These are phyloP conservation scores for Puccinia hordei DNA, from an alignment of 1,284 basidiomycete genomes.

Conservation along the genomic window DNA sequence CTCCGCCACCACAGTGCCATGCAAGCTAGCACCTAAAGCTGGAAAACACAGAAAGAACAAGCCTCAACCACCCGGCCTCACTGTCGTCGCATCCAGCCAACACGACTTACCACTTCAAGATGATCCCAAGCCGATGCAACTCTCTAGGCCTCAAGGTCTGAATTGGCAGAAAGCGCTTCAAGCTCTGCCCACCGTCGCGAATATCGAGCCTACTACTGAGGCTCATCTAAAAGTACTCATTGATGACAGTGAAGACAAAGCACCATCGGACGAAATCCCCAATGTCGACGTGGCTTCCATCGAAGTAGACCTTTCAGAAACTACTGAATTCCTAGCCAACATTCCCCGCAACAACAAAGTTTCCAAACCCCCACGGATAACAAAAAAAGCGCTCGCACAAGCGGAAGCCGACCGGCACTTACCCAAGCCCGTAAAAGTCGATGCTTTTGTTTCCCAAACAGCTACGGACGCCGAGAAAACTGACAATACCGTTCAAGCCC, in stretches of 20 bases:
- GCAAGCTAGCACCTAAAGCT: conserved; percentile 2
- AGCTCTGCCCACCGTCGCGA: conserved; percentile 26
- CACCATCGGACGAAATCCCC: conserved; percentile 42
- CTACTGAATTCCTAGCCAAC: conserved; percentile 51
- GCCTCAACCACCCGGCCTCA: conserved; percentile 2
- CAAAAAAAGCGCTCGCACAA: conserved; percentile 61
- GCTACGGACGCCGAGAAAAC: conserved; percentile 43
- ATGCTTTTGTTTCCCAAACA: conserved; percentile 50
- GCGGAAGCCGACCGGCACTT: conserved; percentile 59
- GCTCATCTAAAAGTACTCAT: conserved; percentile 51
- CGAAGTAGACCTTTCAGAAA: conserved; percentile 20
- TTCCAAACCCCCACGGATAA: conserved; percentile 53
- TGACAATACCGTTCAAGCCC: conserved; percentile 63
- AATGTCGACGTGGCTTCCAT: not conserved
- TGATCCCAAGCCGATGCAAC: not conserved
- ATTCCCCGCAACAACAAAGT: conserved; percentile 51
- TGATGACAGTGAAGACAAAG: conserved; percentile 53
- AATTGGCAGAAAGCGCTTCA: conserved; percentile 42
- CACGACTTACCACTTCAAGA: not conserved
- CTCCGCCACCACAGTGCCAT: not conserved
- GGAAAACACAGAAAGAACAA: not conserved
- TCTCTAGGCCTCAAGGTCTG: conserved; percentile 21
- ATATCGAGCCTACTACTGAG: conserved; percentile 22
- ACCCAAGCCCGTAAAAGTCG: conserved; percentile 28
- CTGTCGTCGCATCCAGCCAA: not conserved